Conservation (phyloP, 768 basidiomycete genomes). For the Guyanaporus albipodus region DNA sequence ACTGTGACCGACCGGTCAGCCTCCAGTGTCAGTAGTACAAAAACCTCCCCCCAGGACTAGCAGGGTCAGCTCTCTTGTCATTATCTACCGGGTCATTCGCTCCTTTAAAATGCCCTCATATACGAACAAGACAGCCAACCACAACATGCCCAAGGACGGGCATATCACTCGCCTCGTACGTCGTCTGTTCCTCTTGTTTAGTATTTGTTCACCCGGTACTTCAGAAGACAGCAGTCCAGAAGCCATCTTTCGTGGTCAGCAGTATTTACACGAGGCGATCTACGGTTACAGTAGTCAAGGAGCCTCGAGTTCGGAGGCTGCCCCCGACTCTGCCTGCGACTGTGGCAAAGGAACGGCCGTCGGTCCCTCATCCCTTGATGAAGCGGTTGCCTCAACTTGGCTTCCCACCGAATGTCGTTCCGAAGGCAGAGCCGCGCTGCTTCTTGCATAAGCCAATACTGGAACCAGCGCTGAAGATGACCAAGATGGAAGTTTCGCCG, state of each 20-base stretch:
- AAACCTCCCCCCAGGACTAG: too few species aligned
- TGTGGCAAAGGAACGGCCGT: neutral
- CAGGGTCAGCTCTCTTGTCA: too few species aligned
- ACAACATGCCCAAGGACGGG: too few species aligned
- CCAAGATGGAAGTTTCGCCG: neutral
- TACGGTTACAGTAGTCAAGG: neutral
- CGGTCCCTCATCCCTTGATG: neutral
- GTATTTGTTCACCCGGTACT: neutral
- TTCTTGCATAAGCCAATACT: neutral
- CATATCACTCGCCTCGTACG: neutral
- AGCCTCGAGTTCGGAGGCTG: neutral
- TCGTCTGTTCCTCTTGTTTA: neutral
- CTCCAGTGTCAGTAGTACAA: too few species aligned
- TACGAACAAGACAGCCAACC: too few species aligned
- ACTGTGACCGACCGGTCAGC: too few species aligned
- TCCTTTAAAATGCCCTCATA: too few species aligned
- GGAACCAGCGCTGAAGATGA: neutral
- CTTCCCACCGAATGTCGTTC: neutral
- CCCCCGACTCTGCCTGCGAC: neutral
- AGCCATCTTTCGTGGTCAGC: constrained; percentile 7
- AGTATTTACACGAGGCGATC: neutral
- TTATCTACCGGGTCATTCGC: too few species aligned
- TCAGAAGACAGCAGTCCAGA: neutral
- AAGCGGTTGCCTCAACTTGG: neutral
- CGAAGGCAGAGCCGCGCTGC: neutral